Percentiles rank a stretch among this genome's conserved stretches.
Evolutionary conservation across 176 grass and related monocot species (phyloP).

Genomic region (Pharus latifolius): DNA sequence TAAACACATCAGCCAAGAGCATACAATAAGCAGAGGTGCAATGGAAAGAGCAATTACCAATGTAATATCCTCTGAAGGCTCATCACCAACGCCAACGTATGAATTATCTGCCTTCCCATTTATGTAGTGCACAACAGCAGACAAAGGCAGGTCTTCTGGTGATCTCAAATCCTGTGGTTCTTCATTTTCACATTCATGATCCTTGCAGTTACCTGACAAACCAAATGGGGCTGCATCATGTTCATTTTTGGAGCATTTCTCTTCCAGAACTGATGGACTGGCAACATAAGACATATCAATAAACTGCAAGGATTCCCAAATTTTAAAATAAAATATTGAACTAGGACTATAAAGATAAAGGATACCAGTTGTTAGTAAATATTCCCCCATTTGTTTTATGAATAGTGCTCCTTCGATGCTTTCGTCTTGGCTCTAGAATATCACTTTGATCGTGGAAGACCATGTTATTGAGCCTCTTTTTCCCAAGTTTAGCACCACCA

Average conservation of each 20-base stretch:
- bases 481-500: conserved; percentile 3
- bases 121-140: not conserved
- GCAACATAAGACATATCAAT: not conserved
- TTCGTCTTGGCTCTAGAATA: conserved; percentile 30
- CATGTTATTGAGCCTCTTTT: conserved; percentile 35
- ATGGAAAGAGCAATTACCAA: conserved; percentile 26
- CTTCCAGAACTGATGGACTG: conserved; percentile 16
- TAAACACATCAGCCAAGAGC: not conserved
- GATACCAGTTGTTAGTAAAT: conserved; percentile 32
- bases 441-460: conserved; percentile 30
- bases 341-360: not conserved
- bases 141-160: not conserved
- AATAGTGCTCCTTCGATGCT: conserved; percentile 24
- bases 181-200: conserved; percentile 9
- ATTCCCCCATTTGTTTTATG: conserved; percentile 12
- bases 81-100: not conserved
- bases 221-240: conserved; percentile 25
- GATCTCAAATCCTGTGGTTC: not conserved
- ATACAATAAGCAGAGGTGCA: not conserved
- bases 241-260: conserved; percentile 23
- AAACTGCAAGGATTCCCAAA: not conserved
- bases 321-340: not conserved
- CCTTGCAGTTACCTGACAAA: conserved; percentile 2
- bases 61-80: conserved; percentile 33
- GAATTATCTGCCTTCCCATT: conserved; percentile 27